A percentile compares a stretch with the other conserved stretches of the same genome.
Conservation (phyloP, 1,284 basidiomycete species). For the Papiliotrema flavescens region DNA sequence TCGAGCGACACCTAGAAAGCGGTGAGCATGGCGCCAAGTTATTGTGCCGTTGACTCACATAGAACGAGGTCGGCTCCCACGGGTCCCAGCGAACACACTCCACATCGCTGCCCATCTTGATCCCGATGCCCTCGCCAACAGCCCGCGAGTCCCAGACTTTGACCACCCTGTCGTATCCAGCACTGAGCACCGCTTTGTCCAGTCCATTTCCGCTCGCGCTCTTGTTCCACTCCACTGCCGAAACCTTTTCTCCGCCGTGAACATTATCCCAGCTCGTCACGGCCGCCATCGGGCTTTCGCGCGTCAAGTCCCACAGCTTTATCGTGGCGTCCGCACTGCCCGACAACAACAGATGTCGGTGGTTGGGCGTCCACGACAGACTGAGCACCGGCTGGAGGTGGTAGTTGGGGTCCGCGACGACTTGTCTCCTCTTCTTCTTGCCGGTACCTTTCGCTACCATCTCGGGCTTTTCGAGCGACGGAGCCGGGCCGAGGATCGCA, state of each 20-base stretch:
- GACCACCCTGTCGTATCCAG: conserved; percentile 90
- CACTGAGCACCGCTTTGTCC: conserved; percentile 83
- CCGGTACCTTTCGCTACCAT: conserved; percentile 74
- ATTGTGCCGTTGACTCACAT: conserved; percentile 57
- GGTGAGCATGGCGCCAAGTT: background rate
- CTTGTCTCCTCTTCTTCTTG: conserved; percentile 92
- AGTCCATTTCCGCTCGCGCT: conserved; percentile 53
- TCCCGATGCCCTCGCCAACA: conserved; percentile 70
- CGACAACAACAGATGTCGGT: conserved; percentile 85
- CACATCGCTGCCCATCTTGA: conserved; percentile 80
- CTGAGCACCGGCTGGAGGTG: conserved; percentile 92
- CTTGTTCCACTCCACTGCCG: conserved; percentile 93
- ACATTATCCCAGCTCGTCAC: conserved; percentile 75
- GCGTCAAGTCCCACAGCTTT: conserved; percentile 93
- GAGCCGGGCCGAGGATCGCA: conserved; percentile 71
- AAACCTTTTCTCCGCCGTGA: conserved; percentile 91
- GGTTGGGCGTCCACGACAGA: conserved; percentile 86
- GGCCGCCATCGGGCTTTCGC: conserved; percentile 59
- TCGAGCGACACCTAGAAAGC: conserved; percentile 74
- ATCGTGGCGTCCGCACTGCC: conserved; percentile 93
- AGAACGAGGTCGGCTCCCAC: conserved; percentile 81
- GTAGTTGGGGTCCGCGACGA: conserved; percentile 66
- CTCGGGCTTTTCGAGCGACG: conserved; percentile 71
- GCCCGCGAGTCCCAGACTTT: conserved; percentile 88
- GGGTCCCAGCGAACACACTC: conserved; percentile 96